These are phyloP conservation scores for Hortiboletus flavorubellus DNA, from an alignment of 768 basidiomycete genomes.

Conservation along the genomic window DNA sequence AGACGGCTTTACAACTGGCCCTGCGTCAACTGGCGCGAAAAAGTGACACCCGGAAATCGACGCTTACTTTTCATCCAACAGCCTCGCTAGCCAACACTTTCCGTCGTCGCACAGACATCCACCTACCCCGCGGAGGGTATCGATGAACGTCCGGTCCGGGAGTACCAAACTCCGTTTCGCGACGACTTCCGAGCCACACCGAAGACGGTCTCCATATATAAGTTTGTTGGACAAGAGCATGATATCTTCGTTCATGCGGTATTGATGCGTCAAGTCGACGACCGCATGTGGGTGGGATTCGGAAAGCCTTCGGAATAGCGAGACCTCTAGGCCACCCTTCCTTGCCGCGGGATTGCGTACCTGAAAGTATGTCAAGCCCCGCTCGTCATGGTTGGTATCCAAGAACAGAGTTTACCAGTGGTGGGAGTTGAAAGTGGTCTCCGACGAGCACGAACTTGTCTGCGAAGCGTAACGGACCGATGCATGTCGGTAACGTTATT, in stretches of 20 bases:
- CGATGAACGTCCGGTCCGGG: conserved; percentile 44
- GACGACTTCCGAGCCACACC: conserved; percentile 73
- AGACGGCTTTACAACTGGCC: conserved; percentile 77
- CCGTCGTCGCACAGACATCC: conserved; percentile 31
- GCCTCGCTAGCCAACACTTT: conserved; percentile 67
- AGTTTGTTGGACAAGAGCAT: conserved; percentile 88
- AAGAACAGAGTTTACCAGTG: conserved; percentile 55
- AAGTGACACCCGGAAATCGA: neutral
- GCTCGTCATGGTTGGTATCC: neutral
- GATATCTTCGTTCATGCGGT: conserved; percentile 96
- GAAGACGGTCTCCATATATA: conserved; percentile 74
- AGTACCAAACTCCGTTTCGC: conserved; percentile 57
- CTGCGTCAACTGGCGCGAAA: neutral
- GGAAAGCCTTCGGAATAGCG: conserved; percentile 85
- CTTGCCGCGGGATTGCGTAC: conserved; percentile 79
- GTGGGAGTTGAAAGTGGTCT: conserved; percentile 96
- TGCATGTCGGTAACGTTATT: conserved; percentile 91
- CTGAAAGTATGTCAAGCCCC: conserved; percentile 36
- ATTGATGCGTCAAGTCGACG: conserved; percentile 83
- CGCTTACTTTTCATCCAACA: conserved; percentile 62
- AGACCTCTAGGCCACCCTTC: conserved; percentile 83
- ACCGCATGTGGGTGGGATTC: conserved; percentile 85
- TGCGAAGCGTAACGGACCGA: conserved; percentile 89
- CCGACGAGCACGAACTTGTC: conserved; percentile 93
- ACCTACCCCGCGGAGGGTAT: conserved; percentile 38